These are phyloP conservation scores for Rozella allomycis DNA, from an alignment of 371 early-diverging fungal species.

Conservation along the genomic window DNA sequence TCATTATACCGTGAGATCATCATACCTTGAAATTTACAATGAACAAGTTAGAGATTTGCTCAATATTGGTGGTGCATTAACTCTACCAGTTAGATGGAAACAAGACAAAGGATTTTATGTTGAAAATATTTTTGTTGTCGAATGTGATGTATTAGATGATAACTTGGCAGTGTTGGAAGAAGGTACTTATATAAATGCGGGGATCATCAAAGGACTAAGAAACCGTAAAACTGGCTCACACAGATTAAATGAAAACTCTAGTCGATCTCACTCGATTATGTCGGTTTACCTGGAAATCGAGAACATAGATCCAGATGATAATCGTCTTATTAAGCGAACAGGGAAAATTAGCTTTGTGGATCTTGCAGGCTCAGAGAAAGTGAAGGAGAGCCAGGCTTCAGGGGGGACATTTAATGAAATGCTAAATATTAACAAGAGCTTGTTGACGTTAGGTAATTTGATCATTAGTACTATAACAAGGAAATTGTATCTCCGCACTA, in stretches of 20 bases:
- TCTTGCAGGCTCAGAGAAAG: constrained; percentile 25
- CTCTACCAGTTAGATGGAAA: constrained; percentile 18
- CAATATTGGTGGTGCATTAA: constrained; percentile 7
- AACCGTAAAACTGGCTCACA: constrained; percentile 14
- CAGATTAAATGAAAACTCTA: constrained; percentile 11
- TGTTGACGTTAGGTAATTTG: constrained; percentile 15
- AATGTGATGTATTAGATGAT: constrained; percentile 21
- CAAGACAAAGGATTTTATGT: constrained; percentile 19
- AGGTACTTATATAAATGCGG: constrained; percentile 7
- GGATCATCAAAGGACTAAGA: constrained; percentile 8
- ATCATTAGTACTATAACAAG: constrained; percentile 8
- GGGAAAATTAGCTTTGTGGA: constrained; percentile 18
- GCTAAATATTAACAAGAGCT: constrained; percentile 16
- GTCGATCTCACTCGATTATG: constrained; percentile 21
- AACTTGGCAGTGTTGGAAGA: constrained; percentile 24
- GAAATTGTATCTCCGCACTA: constrained; percentile 7
- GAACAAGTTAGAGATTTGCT: constrained; percentile 31
- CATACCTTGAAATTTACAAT: constrained; percentile 41
- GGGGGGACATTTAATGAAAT: constrained; percentile 15
- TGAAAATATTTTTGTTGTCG: constrained; percentile 20
- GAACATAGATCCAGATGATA: not conserved
- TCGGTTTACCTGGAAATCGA: constrained; percentile 16
- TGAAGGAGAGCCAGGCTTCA: constrained; percentile 8
- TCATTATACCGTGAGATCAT: constrained; percentile 10
- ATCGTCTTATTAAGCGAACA: not conserved